phyloP scores from a whole-genome alignment of 768 basidiomycete species.

The Collybiopsis confluens region DNA sequence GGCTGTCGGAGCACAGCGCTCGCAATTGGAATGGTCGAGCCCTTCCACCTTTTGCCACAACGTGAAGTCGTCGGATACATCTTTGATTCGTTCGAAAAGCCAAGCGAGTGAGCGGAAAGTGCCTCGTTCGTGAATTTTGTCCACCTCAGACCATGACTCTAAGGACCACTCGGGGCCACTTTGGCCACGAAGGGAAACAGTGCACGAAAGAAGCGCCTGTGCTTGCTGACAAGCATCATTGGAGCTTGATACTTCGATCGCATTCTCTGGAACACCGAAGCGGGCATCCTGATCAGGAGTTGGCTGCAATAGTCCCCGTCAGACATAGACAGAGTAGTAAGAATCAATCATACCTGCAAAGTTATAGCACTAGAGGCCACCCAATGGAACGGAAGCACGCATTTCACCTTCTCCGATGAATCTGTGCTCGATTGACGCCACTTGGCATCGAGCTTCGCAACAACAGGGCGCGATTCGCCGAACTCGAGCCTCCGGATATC shows the following conservation, averaged over 20 bases:
- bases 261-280: constrained; percentile 60
- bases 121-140: constrained; percentile 79
- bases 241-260: constrained; percentile 46
- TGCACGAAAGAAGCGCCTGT: constrained; percentile 73
- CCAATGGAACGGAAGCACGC: constrained; percentile 67
- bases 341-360: constrained; percentile 45
- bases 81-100: constrained; percentile 80
- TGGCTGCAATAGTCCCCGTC: constrained; percentile 34
- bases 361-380: constrained; percentile 40
- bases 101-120: constrained; percentile 82
- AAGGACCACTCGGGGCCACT: constrained; percentile 78
- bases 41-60: constrained; percentile 62
- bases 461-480: constrained; percentile 72
- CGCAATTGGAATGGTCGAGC: constrained; percentile 51
- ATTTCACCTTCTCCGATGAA: constrained; percentile 45
- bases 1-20: constrained; percentile 75
- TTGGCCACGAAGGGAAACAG: constrained; percentile 64
- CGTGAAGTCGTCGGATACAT: constrained; percentile 60
- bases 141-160: constrained; percentile 72
- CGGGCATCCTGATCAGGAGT: constrained; percentile 48
- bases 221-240: constrained; percentile 70
- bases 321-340: constrained; percentile 9
- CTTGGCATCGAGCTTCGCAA: constrained; percentile 65
- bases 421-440: constrained; percentile 72
- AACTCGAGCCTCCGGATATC: constrained; percentile 76